phyloP scores from a whole-genome alignment of 192 early-diverging fungal genomes.

The Geranomyces variabilis region DNA sequence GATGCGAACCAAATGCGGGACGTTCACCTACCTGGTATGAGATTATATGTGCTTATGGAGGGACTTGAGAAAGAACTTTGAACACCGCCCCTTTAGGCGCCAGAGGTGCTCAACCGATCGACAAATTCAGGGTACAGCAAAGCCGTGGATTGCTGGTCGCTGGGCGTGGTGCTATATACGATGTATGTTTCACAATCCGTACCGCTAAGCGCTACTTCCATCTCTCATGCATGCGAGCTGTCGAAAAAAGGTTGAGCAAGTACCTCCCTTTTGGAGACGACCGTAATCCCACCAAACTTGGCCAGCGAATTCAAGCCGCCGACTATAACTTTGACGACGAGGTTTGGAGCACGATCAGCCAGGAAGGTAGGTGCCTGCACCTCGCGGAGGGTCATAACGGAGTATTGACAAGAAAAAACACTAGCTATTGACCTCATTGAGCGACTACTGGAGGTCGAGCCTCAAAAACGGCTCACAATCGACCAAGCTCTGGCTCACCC shows the following conservation, averaged over 20 bases:
- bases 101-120: constrained; percentile 22
- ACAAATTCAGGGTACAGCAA: constrained; percentile 2
- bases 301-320: background rate
- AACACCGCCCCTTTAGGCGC: constrained; percentile 14
- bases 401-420: too few relatives aligned
- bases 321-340: background rate
- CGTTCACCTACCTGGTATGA: constrained; percentile 26
- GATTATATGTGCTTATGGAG: too few relatives aligned
- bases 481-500: constrained; percentile 58
- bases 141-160: constrained; percentile 36
- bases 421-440: constrained; percentile 41
- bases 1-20: constrained; percentile 36
- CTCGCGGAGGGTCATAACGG: background rate
- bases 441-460: constrained; percentile 53
- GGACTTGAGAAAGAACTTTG: too few relatives aligned
- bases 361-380: constrained; percentile 10
- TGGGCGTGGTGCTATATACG: constrained; percentile 32
- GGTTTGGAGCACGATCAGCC: constrained; percentile 14
- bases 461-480: constrained; percentile 51
- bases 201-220: background rate
- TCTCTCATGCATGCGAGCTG: background rate
- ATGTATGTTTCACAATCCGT: constrained; percentile 3
- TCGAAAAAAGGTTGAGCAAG: constrained; percentile 18
- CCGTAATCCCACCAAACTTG: background rate
- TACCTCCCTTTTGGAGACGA: constrained; percentile 31